A percentile compares a stretch with the other conserved stretches of the same genome.
Evolutionary conservation across 495 filamentous ascomycete genomes (phyloP).

Genomic region (Aspergillus coremiiformis): DNA sequence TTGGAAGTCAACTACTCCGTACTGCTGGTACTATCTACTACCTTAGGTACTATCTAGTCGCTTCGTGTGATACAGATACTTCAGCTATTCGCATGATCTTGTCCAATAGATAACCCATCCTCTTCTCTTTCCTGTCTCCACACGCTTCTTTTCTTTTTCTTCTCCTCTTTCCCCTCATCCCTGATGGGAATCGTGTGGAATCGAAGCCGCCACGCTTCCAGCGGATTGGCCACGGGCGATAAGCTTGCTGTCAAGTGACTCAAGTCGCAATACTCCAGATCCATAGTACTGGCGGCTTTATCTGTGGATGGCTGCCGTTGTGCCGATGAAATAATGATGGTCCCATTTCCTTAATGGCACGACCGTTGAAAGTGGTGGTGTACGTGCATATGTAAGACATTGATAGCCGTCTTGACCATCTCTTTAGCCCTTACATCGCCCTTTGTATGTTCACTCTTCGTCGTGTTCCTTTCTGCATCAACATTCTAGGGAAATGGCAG

Average conservation of each 20-base stretch:
- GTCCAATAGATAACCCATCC: slow-evolving; percentile 6
- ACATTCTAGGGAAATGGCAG: slow-evolving; percentile 14
- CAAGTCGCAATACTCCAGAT: slow-evolving; percentile 1
- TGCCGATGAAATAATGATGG: not conserved
- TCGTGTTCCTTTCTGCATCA: not conserved
- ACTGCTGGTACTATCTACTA: no score
- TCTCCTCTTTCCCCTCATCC: not conserved
- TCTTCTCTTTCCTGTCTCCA: not conserved
- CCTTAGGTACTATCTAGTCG: no score
- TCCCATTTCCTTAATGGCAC: not conserved
- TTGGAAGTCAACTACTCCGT: no score
- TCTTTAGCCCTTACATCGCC: no score
- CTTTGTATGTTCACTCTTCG: not conserved
- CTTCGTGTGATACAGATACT: not conserved
- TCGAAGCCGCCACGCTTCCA: not conserved
- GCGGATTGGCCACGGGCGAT: not conserved
- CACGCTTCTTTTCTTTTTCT: not conserved
- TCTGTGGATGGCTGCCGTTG: not conserved
- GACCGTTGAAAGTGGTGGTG: not conserved
- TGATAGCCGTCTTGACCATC: no score
- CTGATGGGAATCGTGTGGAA: not conserved
- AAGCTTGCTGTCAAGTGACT: slow-evolving; percentile 3
- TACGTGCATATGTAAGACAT: not conserved
- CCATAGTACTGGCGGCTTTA: slow-evolving; percentile 8
- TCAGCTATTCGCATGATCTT: slow-evolving; percentile 5